Evolutionary conservation across 2,329 filamentous ascomycete species (phyloP).

Genomic region (Aspergillus sp.): DNA sequence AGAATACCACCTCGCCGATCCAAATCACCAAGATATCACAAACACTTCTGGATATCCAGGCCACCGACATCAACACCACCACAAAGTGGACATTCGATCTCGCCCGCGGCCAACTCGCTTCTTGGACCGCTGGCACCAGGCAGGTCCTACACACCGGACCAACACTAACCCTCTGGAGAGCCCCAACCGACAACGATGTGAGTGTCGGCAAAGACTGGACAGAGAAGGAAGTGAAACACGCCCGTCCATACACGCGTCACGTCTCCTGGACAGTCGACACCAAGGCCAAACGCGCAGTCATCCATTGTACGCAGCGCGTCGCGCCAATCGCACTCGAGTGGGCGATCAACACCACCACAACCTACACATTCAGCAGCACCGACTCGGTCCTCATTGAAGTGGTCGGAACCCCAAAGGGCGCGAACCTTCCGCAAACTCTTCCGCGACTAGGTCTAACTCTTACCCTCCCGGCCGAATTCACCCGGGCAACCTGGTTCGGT

Average conservation of each 20-base stretch:
- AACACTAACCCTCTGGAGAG: slow-evolving; percentile 34
- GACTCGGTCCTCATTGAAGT: background rate
- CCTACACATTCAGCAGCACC: background rate
- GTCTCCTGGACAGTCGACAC: background rate
- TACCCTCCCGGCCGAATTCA: slow-evolving; percentile 16
- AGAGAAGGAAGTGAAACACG: background rate
- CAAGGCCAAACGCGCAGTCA: background rate
- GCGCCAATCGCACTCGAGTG: background rate
- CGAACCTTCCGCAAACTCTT: slow-evolving; percentile 14
- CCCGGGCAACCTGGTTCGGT: slow-evolving; percentile 30
- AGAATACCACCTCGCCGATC: background rate
- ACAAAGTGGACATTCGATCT: slow-evolving; percentile 4
- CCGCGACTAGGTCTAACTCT: slow-evolving; percentile 24
- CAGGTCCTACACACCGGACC: background rate
- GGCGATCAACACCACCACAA: background rate
- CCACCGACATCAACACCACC: background rate
- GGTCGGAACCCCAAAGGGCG: background rate
- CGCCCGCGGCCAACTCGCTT: slow-evolving; percentile 10
- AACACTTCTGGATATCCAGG: background rate
- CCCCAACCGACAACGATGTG: slow-evolving; percentile 39
- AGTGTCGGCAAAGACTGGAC: slow-evolving; percentile 30
- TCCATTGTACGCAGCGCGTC: background rate
- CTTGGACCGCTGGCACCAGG: background rate
- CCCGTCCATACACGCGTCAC: background rate
- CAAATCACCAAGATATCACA: background rate